Evolutionary conservation across 768 basidiomycete species (phyloP).

Genomic region (Termitomyces sp.): DNA sequence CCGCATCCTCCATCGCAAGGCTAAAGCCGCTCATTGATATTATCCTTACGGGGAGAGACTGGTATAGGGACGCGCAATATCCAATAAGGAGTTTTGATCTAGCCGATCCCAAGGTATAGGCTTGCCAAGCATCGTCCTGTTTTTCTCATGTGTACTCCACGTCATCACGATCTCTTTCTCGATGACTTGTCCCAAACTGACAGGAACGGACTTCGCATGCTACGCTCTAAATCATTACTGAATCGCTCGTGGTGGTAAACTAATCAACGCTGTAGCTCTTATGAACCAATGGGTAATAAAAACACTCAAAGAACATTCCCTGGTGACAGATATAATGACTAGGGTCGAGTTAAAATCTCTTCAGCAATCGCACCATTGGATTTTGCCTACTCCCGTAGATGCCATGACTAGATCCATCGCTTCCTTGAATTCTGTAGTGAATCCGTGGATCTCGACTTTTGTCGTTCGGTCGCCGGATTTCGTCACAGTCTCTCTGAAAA

Average conservation of each 20-base stretch:
- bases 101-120: too few relatives aligned
- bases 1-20: conserved; percentile 16
- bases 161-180: too few relatives aligned
- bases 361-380: background rate
- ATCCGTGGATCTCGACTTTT: background rate
- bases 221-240: background rate
- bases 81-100: too few relatives aligned
- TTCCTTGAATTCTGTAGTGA: background rate
- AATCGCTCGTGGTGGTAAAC: too few relatives aligned
- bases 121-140: too few relatives aligned
- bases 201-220: background rate
- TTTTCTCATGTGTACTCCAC: background rate
- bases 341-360: too few relatives aligned
- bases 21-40: conserved; percentile 51
- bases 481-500: background rate
- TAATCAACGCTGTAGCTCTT: too few relatives aligned
- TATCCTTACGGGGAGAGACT: conserved; percentile 29
- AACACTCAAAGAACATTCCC: too few relatives aligned
- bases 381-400: background rate
- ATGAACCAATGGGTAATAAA: too few relatives aligned
- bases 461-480: background rate
- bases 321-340: too few relatives aligned
- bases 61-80: too few relatives aligned
- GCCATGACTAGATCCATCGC: background rate
- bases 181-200: too few relatives aligned